A percentile compares a stretch with the other conserved stretches of the same genome.
Evolutionary conservation across 805 yeast species (phyloP).

Genomic region (Candida ortonii): DNA sequence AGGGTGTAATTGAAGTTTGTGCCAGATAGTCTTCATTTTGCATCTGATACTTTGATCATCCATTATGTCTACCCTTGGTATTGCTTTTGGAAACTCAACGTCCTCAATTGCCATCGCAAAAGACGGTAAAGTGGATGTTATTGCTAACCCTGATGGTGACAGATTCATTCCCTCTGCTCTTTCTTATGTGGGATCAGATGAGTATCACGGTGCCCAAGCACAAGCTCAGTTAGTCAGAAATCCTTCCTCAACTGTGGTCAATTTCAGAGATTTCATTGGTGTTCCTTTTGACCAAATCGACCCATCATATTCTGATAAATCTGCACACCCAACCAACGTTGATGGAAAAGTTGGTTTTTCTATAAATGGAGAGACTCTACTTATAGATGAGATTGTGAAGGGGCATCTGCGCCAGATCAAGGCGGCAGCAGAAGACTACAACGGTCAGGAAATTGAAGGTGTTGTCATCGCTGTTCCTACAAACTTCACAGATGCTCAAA

Average conservation of each 20-base stretch:
- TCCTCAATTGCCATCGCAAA: constrained; percentile 89
- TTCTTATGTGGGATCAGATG: constrained; percentile 90
- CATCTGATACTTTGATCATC: too few relatives aligned
- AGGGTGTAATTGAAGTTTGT: too few relatives aligned
- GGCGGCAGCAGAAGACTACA: constrained; percentile 87
- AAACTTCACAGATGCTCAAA: constrained; percentile 74
- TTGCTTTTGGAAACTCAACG: constrained; percentile 94
- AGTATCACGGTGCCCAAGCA: constrained; percentile 97
- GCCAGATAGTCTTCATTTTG: too few relatives aligned
- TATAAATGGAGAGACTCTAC: constrained; percentile 53
- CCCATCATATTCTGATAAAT: constrained; percentile 56
- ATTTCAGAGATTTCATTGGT: constrained; percentile 93
- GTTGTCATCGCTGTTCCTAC: constrained; percentile 91
- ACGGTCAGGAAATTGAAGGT: constrained; percentile 77
- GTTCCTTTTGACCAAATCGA: constrained; percentile 67
- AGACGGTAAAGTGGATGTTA: constrained; percentile 93
- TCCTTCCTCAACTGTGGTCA: constrained; percentile 78
- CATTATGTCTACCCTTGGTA: constrained; percentile 71
- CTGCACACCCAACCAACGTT: constrained; percentile 65
- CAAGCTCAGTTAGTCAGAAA: constrained; percentile 88
- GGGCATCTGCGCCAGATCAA: constrained; percentile 83
- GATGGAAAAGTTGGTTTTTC: constrained; percentile 69
- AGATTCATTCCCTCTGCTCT: constrained; percentile 92
- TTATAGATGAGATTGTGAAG: constrained; percentile 74
- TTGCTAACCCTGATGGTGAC: constrained; percentile 99